Evolutionary conservation across 306 rosid genomes (phyloP), one percentile per base, ranked within the genome.

Genomic region (Rubus parviflorus): DNA sequence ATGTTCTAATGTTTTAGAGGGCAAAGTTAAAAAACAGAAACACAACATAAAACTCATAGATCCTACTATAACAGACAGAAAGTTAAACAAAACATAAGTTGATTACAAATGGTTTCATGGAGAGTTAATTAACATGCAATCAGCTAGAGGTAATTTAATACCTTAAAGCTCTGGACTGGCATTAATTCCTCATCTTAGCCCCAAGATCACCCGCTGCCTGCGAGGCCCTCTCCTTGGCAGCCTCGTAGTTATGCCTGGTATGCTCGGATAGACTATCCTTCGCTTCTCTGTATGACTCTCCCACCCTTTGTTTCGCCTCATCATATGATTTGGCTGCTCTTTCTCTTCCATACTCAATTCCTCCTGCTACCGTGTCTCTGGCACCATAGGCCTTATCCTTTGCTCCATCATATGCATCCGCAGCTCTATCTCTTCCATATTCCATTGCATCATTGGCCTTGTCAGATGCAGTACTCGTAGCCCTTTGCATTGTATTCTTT

Each of bases 151-250:
- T 61, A 58, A 58, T 57, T 22, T 22, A 13, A 23, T 58, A 23
- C 64, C 64, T 84, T 80, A 88, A 53, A 80, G 72, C 72, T 88
- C 73, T 22, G 68, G 71, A 46, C 16, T 75, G 46, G 75, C 62
- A 45, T 61, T 37, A 61, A 30, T 56, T 81, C 78, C 90, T 87
- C 86, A 89, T 81, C 74, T 54, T 66, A 41, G 80, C 93, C 74
- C 92, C 92, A 68, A 88, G 40, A 77, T 91, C 82, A 0, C 81
- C 91, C 0, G 90, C 56, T n/a, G 88, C 85, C 49, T 87, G 78
- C 0, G 93, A 91, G 68, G 80, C 90, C 61, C 73, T 86, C 80
- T 90, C 97, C 81, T 87, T 93, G 11, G 90, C 89, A 79, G 80
- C 81, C 82, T 86, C 93, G 22, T 87, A 86, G 40, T 8, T 79